phyloP scores from a whole-genome alignment of 352 stramenopile genomes.

The Thalassiosira exigua region DNA sequence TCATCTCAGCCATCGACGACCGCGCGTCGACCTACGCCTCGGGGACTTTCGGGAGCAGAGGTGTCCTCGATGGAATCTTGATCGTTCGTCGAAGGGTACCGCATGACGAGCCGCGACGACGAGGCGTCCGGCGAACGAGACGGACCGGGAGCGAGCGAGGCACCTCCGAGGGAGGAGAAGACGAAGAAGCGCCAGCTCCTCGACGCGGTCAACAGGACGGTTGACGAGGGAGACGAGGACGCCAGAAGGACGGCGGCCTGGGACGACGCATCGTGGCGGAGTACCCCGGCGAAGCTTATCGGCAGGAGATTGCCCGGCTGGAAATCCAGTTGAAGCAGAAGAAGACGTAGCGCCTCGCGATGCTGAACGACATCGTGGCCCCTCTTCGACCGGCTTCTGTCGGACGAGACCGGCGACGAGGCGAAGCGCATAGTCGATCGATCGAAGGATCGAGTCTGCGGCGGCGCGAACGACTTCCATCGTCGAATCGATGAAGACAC shows the following conservation, averaged over 20 bases:
- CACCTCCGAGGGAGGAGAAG: slow-evolving; percentile 34
- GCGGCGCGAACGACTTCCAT: slow-evolving; percentile 31
- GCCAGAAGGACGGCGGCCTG: slow-evolving; percentile 3
- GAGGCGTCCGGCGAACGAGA: slow-evolving; percentile 32
- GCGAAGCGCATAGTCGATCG: slow-evolving; percentile 38
- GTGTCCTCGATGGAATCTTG: slow-evolving; percentile 27
- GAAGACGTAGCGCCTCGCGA: slow-evolving; percentile 38
- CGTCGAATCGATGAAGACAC: not conserved
- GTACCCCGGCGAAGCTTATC: slow-evolving; percentile 41
- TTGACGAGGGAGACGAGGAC: slow-evolving; percentile 5
- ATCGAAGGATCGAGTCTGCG: slow-evolving; percentile 43
- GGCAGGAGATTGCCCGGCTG: slow-evolving; percentile 41
- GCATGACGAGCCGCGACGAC: not conserved
- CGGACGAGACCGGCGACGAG: slow-evolving; percentile 29
- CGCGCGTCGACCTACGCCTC: slow-evolving; percentile 32
- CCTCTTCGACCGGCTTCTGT: slow-evolving; percentile 41
- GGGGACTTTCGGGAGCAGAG: slow-evolving; percentile 20
- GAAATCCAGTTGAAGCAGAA: slow-evolving; percentile 53
- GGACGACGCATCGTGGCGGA: slow-evolving; percentile 23
- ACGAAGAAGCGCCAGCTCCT: slow-evolving; percentile 45
- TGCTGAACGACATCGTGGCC: slow-evolving; percentile 57
- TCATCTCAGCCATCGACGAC: too few species aligned
- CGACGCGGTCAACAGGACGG: slow-evolving; percentile 26
- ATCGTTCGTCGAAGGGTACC: slow-evolving; percentile 24
- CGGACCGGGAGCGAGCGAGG: slow-evolving; percentile 33